phyloP scores from a whole-genome alignment of 2,329 filamentous ascomycete species.

The Plectosphaerella cucumerina region DNA sequence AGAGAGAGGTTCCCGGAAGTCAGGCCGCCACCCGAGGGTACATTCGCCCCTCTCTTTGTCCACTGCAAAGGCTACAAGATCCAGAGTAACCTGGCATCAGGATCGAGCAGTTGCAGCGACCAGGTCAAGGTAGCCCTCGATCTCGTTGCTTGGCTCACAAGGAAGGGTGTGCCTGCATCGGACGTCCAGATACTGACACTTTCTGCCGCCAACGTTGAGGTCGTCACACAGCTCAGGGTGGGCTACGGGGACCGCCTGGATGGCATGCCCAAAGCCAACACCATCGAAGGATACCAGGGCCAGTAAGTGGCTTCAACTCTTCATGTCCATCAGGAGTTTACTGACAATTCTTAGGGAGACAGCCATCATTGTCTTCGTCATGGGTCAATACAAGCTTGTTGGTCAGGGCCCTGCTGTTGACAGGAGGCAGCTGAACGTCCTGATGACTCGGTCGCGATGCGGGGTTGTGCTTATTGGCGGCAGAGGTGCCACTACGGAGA shows the following conservation, averaged over 20 bases:
- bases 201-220: conserved; percentile 11
- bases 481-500: too few species aligned
- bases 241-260: conserved; percentile 3
- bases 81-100: neutral
- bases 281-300: conserved; percentile 17
- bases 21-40: neutral
- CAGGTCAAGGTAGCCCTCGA: conserved; percentile 14
- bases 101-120: conserved; percentile 8
- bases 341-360: neutral
- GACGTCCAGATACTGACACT: conserved; percentile 11
- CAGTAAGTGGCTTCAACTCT: conserved; percentile 10
- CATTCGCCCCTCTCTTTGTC: conserved; percentile 13
- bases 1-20: neutral
- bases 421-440: conserved; percentile 11
- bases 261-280: conserved; percentile 5
- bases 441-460: conserved; percentile 12
- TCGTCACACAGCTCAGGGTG: conserved; percentile 6
- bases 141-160: conserved; percentile 8
- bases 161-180: conserved; percentile 1
- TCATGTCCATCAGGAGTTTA: too few species aligned
- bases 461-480: conserved; percentile 15
- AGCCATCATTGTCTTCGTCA: conserved; percentile 15
- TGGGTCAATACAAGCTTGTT: conserved; percentile 6
- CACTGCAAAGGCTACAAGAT: conserved; percentile 9
- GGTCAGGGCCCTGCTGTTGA: conserved; percentile 11